Conservation (phyloP, 805 yeast genomes). For the Scheffersomyces lignosus region DNA sequence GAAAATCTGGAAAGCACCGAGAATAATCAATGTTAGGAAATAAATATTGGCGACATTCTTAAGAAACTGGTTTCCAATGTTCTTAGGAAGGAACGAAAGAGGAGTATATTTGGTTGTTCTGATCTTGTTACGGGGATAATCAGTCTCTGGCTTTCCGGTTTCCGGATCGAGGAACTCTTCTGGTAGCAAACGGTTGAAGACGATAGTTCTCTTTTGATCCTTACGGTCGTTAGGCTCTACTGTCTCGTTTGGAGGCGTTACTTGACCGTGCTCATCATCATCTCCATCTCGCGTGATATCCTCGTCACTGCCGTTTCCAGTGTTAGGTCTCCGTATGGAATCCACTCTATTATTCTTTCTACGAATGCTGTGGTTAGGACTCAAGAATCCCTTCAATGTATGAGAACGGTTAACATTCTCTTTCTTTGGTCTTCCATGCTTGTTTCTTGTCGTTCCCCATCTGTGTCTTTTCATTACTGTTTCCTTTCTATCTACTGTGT, state of each 20-base stretch:
- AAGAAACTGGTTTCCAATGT: conserved; percentile 69
- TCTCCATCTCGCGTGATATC: conserved; percentile 1
- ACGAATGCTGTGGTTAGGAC: conserved; percentile 10
- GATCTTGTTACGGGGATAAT: conserved; percentile 86
- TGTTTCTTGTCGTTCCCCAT: conserved; percentile 89
- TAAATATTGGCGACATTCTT: conserved; percentile 84
- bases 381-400: conserved; percentile 51
- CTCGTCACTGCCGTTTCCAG: conserved; percentile 13
- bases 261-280: conserved; percentile 29
- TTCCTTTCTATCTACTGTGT: conserved; percentile 22
- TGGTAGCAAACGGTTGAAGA: conserved; percentile 62
- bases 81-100: conserved; percentile 81
- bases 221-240: conserved; percentile 33
- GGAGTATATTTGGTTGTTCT: conserved; percentile 97
- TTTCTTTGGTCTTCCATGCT: conserved; percentile 60
- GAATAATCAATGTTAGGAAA: conserved; percentile 73
- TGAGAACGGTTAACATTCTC: conserved; percentile 54
- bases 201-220: conserved; percentile 46
- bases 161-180: conserved; percentile 53
- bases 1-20: conserved; percentile 70
- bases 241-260: conserved; percentile 20
- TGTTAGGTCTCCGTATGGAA: conserved; percentile 17
- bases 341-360: conserved; percentile 11
- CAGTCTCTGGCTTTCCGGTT: conserved; percentile 56
- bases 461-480: conserved; percentile 74